Base-by-base conservation (phyloP, 805 yeast species). In the Saccharomycopsis olivae region DNA sequence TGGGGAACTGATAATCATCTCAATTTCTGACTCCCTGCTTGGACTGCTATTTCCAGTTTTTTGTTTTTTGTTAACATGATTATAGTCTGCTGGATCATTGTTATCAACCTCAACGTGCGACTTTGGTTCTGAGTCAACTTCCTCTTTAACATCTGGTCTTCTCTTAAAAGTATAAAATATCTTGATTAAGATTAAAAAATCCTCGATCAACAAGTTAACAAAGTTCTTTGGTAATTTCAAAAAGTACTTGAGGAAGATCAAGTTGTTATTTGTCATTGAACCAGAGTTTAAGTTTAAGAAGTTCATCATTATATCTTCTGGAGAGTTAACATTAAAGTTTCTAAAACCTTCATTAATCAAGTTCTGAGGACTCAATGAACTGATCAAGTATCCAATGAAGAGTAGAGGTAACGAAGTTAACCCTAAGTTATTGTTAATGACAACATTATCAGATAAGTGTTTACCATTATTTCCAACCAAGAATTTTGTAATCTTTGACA, bases 361-460 rank as follows among this genome's bases (percentile, higher is more conserved):
- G 29, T 60, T 43, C 45, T 55, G 44, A 49, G 47, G 43, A 17
- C 38, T 28, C 25, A 44, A 33, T 10, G 45, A 40, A 18, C 41
- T 38, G 23, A 48, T 41, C 39, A 47, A 41, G 28, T 39, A 44
- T 13, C 57, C 56, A 20, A 53, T 57, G 51, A 70, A 63, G 6
- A 73, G 51, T 25, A 73, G 48, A 0, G 80, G 79, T 43, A 69
- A 61, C 8, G 70, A 55, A 11, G 72, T 59, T 19, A 73, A 60
- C 1, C 77, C 76, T 38, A 74, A 53, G 45, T 71, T 72, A 50
- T 71, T 69, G 50, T 71, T 71, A 33, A 73, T 56, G n/a, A 52
- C 53, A 9, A 51, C 49, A 28, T 38, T 13, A 29, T 30, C n/a
- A 43, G 36, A n/a, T 16, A 21, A 19, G 40, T 48, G 34, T 36